Percentiles rank a stretch among this genome's conserved stretches.
phyloP scores from a whole-genome alignment of 306 rosid genomes.

The Malus fusca region DNA sequence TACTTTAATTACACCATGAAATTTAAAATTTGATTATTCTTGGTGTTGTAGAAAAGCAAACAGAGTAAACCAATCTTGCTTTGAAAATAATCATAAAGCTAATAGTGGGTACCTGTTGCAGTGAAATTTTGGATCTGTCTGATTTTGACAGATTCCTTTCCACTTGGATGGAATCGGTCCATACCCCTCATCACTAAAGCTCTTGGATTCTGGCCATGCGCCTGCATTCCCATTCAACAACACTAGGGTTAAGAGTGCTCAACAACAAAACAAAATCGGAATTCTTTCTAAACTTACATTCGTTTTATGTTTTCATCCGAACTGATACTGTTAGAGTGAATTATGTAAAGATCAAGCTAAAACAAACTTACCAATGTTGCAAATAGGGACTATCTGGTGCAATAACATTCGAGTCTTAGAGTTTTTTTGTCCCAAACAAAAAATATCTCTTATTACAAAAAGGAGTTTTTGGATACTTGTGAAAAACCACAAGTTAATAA shows the following conservation, averaged over 20 bases:
- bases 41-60: neutral
- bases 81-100: neutral
- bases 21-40: neutral
- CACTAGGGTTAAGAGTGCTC: neutral
- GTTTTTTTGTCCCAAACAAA: no score
- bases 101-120: conserved; percentile 55
- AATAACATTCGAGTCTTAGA: no score
- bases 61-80: neutral
- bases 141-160: conserved; percentile 74
- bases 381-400: no score
- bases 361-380: no score
- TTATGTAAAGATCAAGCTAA: no score
- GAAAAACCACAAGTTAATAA: no score
- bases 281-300: neutral
- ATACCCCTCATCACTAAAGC: conserved; percentile 54
- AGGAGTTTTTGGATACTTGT: no score
- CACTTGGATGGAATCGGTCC: conserved; percentile 84
- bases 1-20: no score
- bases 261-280: neutral
- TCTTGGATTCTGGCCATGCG: conserved; percentile 78
- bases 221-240: conserved; percentile 27
- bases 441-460: no score
- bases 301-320: no score
- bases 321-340: no score
- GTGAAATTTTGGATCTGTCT: conserved; percentile 33